These are phyloP conservation scores for Mortierella antarctica DNA, from an alignment of 192 early-diverging fungal genomes.

Conservation along the genomic window DNA sequence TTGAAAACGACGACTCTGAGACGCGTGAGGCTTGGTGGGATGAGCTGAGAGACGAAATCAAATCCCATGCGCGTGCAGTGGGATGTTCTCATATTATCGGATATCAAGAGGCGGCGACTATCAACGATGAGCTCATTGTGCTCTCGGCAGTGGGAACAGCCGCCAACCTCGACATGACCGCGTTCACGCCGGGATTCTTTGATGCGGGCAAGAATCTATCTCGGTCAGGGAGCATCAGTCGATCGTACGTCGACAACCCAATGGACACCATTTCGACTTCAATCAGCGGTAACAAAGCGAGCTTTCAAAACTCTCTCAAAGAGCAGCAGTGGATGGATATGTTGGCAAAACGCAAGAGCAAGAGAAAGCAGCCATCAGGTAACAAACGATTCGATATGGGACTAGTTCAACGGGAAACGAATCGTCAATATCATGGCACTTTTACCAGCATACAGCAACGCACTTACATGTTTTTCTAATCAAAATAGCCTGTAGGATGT, in stretches of 20 bases:
- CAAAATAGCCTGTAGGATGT: constrained; percentile 58
- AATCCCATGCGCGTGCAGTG: constrained; percentile 73
- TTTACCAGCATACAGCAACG: too few relatives aligned
- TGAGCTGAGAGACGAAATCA: constrained; percentile 85
- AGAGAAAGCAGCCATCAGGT: constrained; percentile 46
- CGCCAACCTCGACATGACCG: constrained; percentile 69
- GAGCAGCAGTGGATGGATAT: constrained; percentile 51
- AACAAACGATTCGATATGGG: neutral
- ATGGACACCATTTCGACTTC: constrained; percentile 24
- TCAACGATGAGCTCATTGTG: constrained; percentile 73
- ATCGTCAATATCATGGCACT: too few relatives aligned
- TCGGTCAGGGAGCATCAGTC: constrained; percentile 43
- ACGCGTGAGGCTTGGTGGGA: constrained; percentile 54
- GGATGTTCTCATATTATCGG: constrained; percentile 80
- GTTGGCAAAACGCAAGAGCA: constrained; percentile 51
- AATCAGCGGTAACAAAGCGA: constrained; percentile 24
- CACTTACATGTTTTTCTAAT: neutral
- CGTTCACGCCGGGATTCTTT: constrained; percentile 52
- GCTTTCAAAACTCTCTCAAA: constrained; percentile 43
- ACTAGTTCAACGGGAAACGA: neutral
- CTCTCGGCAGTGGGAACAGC: constrained; percentile 83
- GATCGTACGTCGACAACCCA: constrained; percentile 42
- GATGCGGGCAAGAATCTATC: constrained; percentile 33
- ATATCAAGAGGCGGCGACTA: constrained; percentile 73
- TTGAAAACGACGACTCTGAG: constrained; percentile 54